Evolutionary conservation across 75 land plant species (phyloP), one percentile per base, ranked within the genome.

Genomic region (Azolla pinnata): DNA sequence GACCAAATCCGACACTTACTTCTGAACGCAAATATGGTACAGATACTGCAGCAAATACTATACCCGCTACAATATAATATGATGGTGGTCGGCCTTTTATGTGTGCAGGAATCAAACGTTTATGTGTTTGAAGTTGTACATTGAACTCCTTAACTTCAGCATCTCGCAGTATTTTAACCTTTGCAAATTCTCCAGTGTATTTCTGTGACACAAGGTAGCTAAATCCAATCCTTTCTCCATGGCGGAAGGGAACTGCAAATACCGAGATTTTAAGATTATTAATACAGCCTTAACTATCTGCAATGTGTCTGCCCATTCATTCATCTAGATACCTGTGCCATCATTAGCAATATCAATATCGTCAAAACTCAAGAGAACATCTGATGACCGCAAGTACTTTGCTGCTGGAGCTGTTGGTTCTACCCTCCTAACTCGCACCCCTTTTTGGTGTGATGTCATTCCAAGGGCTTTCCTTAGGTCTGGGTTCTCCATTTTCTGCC

Each of bases 191-290:
- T 31, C 90, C 96, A 56, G 90, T 79, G 56, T 85, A 92, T 47
- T 88, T 92, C 67, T 88, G 86, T 45, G 97, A 88, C 44, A 92
- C 90, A 60, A 92, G 89, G 60, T 92, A 92, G 65, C 96, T 92
- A 70, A 92, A 85, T 17, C 96, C 87, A 61, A 92, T 92, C 19
- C 90, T 86, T 60, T 92, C 96, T 4, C 96, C 97, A 76, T 80
- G 97, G 65, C 95, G 70, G 56, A 92, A 92, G 23, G 97, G 97
- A 49, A 92, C 97, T 92, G 75, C 65, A 73, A 18, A 52, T 7
- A 38, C 14, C 12, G 42, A 14, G 42, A 38, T 8, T 38, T 38
- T 46, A 18, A 46, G 49, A n/a, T n/a, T n/a, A n/a, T n/a, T 38
- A 38, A 38, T 8, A 8, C 42, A 38, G 42, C 42, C 7, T 38